Evolutionary conservation across 2,329 filamentous ascomycete species (phyloP), one percentile per base, ranked within the genome.

Genomic region (Dactylellina leptospora): DNA sequence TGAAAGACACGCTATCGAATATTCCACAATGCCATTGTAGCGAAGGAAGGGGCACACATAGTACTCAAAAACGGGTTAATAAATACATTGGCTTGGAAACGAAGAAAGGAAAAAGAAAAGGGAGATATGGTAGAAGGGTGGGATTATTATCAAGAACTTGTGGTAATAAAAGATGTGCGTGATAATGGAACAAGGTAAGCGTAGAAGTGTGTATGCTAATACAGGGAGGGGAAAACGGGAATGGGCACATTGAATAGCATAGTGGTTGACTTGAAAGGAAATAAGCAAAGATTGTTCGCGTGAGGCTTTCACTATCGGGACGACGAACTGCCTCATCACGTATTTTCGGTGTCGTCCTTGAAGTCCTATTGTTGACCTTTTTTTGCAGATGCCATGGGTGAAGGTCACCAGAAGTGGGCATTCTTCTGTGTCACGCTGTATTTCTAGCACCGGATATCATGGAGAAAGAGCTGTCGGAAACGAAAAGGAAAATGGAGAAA

Each of bases 1-100:
- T 25, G 2, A 27, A 38, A 55, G 47, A 53, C 53, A 59, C 53
- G 59, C 59, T 72, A 42, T 54, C n/a, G n/a, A 64, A 33, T 59
- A 45, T 60, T 23, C 36, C 54, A 64, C 45, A 64, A 48, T 50
- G 36, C 40, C 53, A 58, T 28, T 28, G 47, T 16, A 40, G 36
- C 1, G 33, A 20, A 16, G 20, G 23, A 10, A 40, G 22, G 20
- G n/a, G 33, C 11, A 30, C 54, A 33, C 28, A 30, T 40, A 16
- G 30, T 30, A 54, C 60, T 44, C 9, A 58, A 53, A 42, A 25
- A 50, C 48, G 20, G 40, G 25, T 59, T 72, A 71, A 72, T 72
- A 72, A 72, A 64, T 72, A 72, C 68, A 72, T 23, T 36, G 20
- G 55, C 60, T 33, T 38, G 59, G 51, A 64, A 58, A 47, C 45